Evolutionary conservation across 768 basidiomycete species (phyloP), one percentile per base, ranked within the genome.

Genomic region (Mycena albidolilacea): DNA sequence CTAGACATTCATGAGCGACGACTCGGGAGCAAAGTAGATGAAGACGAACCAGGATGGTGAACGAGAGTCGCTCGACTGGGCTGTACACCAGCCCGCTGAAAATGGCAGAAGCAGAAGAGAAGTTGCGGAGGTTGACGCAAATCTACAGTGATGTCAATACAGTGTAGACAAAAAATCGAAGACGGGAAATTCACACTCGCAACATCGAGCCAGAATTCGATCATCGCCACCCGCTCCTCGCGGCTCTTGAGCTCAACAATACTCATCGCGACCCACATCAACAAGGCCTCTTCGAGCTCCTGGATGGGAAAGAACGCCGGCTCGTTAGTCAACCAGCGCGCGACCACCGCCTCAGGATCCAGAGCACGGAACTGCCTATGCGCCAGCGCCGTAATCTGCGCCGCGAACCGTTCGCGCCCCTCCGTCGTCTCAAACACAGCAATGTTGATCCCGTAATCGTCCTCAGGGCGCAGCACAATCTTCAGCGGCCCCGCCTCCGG

Each of bases 71-170:
- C 41, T 81, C 78, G 17, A 89, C 80, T 8, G 83, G 78, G 1
- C 81, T 82, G 60, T 81, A 80, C n/a, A 82, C 83, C 41, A 90
- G 80, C 10, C 85, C 88, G 15, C 79, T 77, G 23, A 82, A 82
- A 17, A 90, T 84, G 39, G 83, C 76, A 64, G 82, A 81, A 17
- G 87, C 84, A 15, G 79, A 81, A 41, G 84, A 84, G 68, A 84
- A 89, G 69, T 90, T 89, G 44, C 86, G 83, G 35, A 87, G 77
- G 23, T 81, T 79, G 41, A 88, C 79, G 59, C 87, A 89, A 65
- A 82, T 79, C 89, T 90, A 67, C 9, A n/a, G 72, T 15, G 37
- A 63, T 76, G 59, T 79, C 50, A 69, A 50, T 55, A 23, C n/a
- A 48, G 60, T 14, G 1, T 1, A 43, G 14, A 43, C 19, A n/a